Conservation (phyloP, 768 basidiomycete species). For the Hericium erinaceus region DNA sequence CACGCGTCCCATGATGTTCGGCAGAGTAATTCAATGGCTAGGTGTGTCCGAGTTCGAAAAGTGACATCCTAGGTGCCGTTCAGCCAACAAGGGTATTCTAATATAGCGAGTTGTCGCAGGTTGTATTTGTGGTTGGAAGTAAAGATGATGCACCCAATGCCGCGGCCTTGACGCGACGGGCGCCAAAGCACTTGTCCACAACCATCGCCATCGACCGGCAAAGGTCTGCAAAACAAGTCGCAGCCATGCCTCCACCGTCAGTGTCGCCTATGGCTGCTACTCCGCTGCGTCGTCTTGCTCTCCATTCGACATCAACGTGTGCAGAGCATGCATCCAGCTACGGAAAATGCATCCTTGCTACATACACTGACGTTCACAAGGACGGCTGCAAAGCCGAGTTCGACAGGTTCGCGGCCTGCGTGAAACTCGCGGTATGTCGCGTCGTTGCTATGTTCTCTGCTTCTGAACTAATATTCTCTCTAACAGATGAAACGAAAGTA, state of each 20-base stretch:
- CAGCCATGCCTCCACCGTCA: too few relatives aligned
- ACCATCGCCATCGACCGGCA: not conserved
- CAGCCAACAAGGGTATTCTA: too few relatives aligned
- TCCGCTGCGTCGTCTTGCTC: conserved; percentile 57
- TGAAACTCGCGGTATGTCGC: conserved; percentile 61
- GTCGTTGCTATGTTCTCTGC: not conserved
- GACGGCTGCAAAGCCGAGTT: conserved; percentile 85
- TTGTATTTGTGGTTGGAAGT: too few relatives aligned
- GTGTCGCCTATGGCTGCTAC: conserved; percentile 10
- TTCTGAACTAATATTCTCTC: too few relatives aligned
- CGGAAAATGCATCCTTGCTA: conserved; percentile 79
- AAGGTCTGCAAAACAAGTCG: not conserved
- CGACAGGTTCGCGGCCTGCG: conserved; percentile 69
- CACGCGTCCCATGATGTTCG: too few relatives aligned
- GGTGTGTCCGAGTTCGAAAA: too few relatives aligned
- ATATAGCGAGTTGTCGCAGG: too few relatives aligned
- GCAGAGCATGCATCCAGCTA: conserved; percentile 66
- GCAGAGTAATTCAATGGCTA: too few relatives aligned
- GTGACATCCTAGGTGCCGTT: too few relatives aligned
- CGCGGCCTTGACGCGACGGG: not conserved
- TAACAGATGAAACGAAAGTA: too few relatives aligned
- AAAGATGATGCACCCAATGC: too few relatives aligned
- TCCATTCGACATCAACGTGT: conserved; percentile 66
- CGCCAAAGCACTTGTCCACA: not conserved
- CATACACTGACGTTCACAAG: conserved; percentile 77